A percentile compares a stretch with the other conserved stretches of the same genome.
Conservation (phyloP, 306 rosid species). For the Glycine latifolia region DNA sequence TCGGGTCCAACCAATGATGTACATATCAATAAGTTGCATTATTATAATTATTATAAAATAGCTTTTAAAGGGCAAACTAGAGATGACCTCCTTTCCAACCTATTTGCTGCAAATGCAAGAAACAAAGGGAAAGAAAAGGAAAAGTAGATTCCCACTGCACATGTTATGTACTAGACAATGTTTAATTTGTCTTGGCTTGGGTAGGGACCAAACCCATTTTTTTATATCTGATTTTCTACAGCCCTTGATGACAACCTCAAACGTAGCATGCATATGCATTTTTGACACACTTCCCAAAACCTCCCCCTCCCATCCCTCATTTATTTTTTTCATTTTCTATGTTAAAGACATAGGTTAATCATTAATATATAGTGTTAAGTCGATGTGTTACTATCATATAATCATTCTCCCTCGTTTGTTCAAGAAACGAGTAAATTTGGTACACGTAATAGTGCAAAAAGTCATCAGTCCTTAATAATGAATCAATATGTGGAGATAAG, state of each 20-base stretch:
- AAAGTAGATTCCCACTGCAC: slow-evolving; percentile 79
- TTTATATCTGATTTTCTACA: slow-evolving; percentile 41
- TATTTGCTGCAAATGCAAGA: slow-evolving; percentile 79
- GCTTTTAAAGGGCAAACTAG: slow-evolving; percentile 1
- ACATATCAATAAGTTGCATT: too few relatives aligned
- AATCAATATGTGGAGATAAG: too few relatives aligned
- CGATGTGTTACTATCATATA: not conserved
- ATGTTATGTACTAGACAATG: slow-evolving; percentile 60
- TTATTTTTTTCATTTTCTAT: too few relatives aligned
- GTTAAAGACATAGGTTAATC: not conserved
- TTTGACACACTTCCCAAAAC: slow-evolving; percentile 30
- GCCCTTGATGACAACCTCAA: slow-evolving; percentile 54
- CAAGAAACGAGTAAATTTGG: not conserved
- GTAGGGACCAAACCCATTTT: slow-evolving; percentile 52
- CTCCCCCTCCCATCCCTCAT: too few relatives aligned
- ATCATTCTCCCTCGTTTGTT: slow-evolving; percentile 27
- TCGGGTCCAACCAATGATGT: slow-evolving; percentile 58
- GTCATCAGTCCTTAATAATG: too few relatives aligned
- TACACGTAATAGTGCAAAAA: too few relatives aligned
- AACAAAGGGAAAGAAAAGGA: slow-evolving; percentile 55
- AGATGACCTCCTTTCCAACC: slow-evolving; percentile 66
- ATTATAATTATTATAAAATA: too few relatives aligned
- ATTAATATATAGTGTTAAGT: not conserved
- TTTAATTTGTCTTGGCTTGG: slow-evolving; percentile 70
- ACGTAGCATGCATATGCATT: slow-evolving; percentile 41